Evolutionary conservation across 768 basidiomycete genomes (phyloP), one percentile per base, ranked within the genome.

Genomic region (Lactarius sanguifluus): DNA sequence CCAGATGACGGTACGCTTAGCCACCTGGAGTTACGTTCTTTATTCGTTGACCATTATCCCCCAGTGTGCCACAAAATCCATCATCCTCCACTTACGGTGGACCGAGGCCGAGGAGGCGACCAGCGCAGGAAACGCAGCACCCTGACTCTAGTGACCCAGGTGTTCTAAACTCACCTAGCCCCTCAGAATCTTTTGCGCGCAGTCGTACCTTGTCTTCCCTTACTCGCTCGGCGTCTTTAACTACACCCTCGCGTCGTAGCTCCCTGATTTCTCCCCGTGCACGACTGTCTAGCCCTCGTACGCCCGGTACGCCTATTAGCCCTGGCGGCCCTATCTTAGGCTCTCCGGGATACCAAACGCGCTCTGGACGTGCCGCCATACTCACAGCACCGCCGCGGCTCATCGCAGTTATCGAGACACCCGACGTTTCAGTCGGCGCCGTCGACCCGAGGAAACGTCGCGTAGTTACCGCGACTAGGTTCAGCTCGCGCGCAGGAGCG

Each of bases 381-480:
- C 76, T 94, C 76, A 92, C 89, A 13, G 89, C 89, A 18, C 90
- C 92, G n/a, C 93, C 94, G 18, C 87, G 87, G 73, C 77, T 95
- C 34, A 83, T 95, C 20, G 91, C 89, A 5, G 79, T 94, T 36
- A 88, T 95, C 20, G 91, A 91, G 75, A 94, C 91, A 12, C 91
- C 92, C 0, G 94, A 94, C 73, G 88, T 94, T 10, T 92, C 87
- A n/a, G 86, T 93, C 43, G 94, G 94, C 10, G 91, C 93, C 28
- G 90, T 94, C 10, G 94, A 96, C 75, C 86, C 91, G 20, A 80
- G 82, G 75, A 92, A 94, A 81, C 81, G 90, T 71, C 79, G 94
- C 57, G 91, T 95, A 1, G 89, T 93, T 16, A 94, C 92, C 62
- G 90, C 91, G 8, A 96, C 93, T 20, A 79, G 94, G 67, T 96